These are phyloP conservation scores for Nelumbo lutea DNA, from an alignment of 164 flowering plant species.

Conservation along the genomic window DNA sequence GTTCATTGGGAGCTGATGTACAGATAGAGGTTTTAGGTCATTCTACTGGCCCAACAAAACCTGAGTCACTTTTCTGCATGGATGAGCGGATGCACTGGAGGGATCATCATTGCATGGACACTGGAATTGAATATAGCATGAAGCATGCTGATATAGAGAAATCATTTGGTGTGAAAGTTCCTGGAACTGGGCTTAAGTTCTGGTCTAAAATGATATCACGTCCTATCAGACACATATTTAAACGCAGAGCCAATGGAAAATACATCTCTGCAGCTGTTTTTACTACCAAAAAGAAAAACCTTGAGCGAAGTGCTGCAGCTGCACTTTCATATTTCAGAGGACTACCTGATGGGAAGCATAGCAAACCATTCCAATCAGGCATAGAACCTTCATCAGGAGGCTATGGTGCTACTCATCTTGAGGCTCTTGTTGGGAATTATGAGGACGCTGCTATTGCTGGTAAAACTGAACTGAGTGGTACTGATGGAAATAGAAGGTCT, in stretches of 20 bases:
- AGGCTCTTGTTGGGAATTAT: slow-evolving; percentile 15
- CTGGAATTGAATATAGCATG: slow-evolving; percentile 59
- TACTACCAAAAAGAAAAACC: slow-evolving; percentile 57
- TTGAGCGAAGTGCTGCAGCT: slow-evolving; percentile 74
- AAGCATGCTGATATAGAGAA: slow-evolving; percentile 88
- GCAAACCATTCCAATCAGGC: slow-evolving; percentile 22
- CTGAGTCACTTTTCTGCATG: slow-evolving; percentile 41
- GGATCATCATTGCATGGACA: slow-evolving; percentile 84
- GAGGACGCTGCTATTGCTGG: slow-evolving; percentile 15
- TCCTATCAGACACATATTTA: slow-evolving; percentile 41
- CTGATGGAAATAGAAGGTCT: slow-evolving; percentile 11
- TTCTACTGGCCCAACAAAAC: slow-evolving; percentile 22
- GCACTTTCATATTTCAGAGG: slow-evolving; percentile 55
- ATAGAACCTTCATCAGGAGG: slow-evolving; percentile 16
- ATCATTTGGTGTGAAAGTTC: slow-evolving; percentile 62
- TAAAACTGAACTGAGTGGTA: slow-evolving; percentile 8
- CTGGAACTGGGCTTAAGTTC: slow-evolving; percentile 46
- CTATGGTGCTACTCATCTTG: slow-evolving; percentile 26
- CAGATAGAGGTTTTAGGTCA: slow-evolving; percentile 23
- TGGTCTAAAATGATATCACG: slow-evolving; percentile 57
- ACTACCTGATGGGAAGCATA: slow-evolving; percentile 24
- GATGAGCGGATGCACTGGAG: slow-evolving; percentile 66
- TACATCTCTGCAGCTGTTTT: slow-evolving; percentile 31
- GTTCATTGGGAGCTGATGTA: slow-evolving; percentile 24
- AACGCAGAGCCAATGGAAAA: slow-evolving; percentile 48